Evolutionary conservation across 495 filamentous ascomycete species (phyloP).

Genomic region (Aspergillus affinis): DNA sequence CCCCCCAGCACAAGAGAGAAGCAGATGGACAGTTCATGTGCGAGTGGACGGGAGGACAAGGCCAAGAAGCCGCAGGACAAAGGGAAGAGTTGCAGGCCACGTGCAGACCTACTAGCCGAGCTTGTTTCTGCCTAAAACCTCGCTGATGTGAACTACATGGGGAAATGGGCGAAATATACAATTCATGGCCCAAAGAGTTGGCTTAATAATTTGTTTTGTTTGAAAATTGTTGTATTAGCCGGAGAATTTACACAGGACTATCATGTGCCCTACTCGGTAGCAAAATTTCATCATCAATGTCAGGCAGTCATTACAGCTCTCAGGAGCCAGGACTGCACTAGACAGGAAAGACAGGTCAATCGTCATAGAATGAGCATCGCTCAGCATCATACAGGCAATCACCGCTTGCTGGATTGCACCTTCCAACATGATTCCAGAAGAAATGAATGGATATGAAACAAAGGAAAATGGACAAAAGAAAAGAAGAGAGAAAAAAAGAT

Average conservation of each 20-base stretch:
- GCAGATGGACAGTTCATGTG: not conserved
- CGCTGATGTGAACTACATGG: not conserved
- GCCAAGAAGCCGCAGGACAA: not conserved
- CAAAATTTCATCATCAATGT: constrained; percentile 15
- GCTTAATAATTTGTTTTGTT: not conserved
- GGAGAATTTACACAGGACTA: constrained; percentile 1
- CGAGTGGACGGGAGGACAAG: not conserved
- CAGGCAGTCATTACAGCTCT: constrained; percentile 1
- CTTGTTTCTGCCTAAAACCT: not conserved
- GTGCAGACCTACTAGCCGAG: not conserved
- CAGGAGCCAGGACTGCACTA: constrained; percentile 9
- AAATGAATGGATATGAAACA: constrained; percentile 27
- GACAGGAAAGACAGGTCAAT: constrained; percentile 14
- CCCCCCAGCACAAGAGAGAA: not conserved
- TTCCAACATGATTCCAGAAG: constrained; percentile 28
- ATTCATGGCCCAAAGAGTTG: not conserved
- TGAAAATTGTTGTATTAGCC: constrained; percentile 7
- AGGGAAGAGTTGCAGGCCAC: constrained; percentile 5
- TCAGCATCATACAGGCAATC: constrained; percentile 26
- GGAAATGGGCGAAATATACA: not conserved
- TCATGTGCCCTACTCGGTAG: constrained; percentile 5
- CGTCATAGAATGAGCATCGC: constrained; percentile 29
- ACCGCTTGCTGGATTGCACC: constrained; percentile 40
- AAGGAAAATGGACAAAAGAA: constrained; percentile 26
- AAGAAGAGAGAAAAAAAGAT: constrained; percentile 25